Percentiles rank a stretch among this genome's conserved stretches.
Evolutionary conservation across 1,284 basidiomycete species (phyloP).

Genomic region (Sanguinoderma infundibulare): DNA sequence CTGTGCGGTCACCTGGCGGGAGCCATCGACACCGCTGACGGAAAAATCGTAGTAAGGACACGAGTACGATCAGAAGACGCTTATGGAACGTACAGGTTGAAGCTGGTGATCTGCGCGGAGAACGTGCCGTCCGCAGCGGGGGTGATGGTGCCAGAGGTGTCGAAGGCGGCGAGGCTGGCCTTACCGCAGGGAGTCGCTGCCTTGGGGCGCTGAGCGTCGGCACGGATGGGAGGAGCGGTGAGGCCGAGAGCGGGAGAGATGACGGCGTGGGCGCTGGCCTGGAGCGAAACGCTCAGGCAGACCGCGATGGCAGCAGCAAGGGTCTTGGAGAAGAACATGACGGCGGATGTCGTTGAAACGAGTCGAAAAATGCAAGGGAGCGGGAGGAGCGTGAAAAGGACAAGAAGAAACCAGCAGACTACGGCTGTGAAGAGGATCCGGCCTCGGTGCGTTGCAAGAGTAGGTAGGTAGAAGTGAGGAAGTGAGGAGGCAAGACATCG

Average conservation of each 20-base stretch:
- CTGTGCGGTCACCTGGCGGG: constrained; percentile 45
- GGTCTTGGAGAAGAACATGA: constrained; percentile 30
- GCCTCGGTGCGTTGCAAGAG: constrained; percentile 21
- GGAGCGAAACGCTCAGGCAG: constrained; percentile 30
- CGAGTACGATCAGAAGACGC: no score
- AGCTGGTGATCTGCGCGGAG: constrained; percentile 49
- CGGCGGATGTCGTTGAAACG: constrained; percentile 3
- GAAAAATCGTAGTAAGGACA: not conserved
- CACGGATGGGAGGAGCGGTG: constrained; percentile 41
- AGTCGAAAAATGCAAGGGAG: not conserved
- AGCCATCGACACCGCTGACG: constrained; percentile 51
- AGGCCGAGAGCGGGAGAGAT: constrained; percentile 56
- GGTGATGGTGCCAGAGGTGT: constrained; percentile 44
- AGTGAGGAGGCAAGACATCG: constrained; percentile 1
- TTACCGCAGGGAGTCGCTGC: constrained; percentile 46
- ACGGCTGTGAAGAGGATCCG: constrained; percentile 19
- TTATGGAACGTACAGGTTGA: constrained; percentile 49
- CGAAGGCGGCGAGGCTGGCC: constrained; percentile 47
- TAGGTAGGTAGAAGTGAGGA: constrained; percentile 1
- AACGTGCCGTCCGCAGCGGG: constrained; percentile 48
- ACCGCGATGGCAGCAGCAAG: constrained; percentile 21
- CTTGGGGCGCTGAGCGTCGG: constrained; percentile 50
- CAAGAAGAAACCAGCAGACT: no score
- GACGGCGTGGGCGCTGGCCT: constrained; percentile 46
- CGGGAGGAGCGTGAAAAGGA: constrained; percentile 2